Percentiles rank a stretch among this genome's conserved stretches.
phyloP scores from a whole-genome alignment of 2,329 filamentous ascomycete species.

The Pseudogymnoascus sp. region DNA sequence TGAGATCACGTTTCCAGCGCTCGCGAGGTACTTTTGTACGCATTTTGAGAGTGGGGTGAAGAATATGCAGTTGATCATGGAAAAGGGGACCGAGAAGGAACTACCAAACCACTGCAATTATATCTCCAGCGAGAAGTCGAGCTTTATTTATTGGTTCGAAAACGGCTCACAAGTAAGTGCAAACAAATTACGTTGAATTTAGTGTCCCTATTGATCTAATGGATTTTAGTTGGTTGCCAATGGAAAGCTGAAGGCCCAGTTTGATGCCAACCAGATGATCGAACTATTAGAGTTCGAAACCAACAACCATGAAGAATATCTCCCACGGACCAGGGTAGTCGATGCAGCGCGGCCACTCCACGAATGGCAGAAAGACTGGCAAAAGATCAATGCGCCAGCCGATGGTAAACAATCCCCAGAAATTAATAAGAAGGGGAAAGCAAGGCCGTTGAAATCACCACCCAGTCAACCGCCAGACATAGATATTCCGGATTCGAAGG shows the following conservation, averaged over 20 bases:
- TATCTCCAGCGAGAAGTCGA: slow-evolving; percentile 68
- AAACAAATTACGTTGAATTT: not conserved
- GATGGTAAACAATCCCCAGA: slow-evolving; percentile 54
- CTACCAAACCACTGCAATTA: slow-evolving; percentile 58
- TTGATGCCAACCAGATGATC: slow-evolving; percentile 70
- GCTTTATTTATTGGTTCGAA: slow-evolving; percentile 81
- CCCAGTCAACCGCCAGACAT: slow-evolving; percentile 50
- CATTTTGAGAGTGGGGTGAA: slow-evolving; percentile 81
- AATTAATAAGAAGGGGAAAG: slow-evolving; percentile 58
- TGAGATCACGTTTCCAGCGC: slow-evolving; percentile 71
- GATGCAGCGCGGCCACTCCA: slow-evolving; percentile 53
- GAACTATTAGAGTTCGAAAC: slow-evolving; percentile 78
- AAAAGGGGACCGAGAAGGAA: slow-evolving; percentile 51
- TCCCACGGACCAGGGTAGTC: slow-evolving; percentile 60
- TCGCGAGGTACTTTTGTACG: slow-evolving; percentile 83
- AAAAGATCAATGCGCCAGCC: slow-evolving; percentile 43
- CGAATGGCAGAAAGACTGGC: slow-evolving; percentile 58
- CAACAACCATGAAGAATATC: slow-evolving; percentile 68
- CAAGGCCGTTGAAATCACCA: slow-evolving; percentile 50
- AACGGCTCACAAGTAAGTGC: slow-evolving; percentile 69
- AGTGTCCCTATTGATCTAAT: slow-evolving; percentile 23
- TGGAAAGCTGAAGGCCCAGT: slow-evolving; percentile 70
- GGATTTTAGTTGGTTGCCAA: slow-evolving; percentile 57
- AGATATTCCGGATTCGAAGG: slow-evolving; percentile 48
- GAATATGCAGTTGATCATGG: slow-evolving; percentile 77